Conservation (phyloP, 257 asterid genomes). For the Knoxia roxburghii region DNA sequence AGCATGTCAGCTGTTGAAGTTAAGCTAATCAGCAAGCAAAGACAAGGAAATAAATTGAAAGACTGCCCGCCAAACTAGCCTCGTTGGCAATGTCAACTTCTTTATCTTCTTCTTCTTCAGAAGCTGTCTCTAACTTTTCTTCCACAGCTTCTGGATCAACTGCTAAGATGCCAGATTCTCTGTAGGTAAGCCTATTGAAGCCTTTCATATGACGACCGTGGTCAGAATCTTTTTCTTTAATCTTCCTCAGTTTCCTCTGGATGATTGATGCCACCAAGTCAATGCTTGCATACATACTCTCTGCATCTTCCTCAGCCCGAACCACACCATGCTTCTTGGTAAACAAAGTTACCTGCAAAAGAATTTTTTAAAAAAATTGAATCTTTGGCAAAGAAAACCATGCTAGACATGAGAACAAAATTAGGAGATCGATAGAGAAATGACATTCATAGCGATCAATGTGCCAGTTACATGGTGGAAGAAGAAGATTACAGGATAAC, state of each 20-base stretch:
- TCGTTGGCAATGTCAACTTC: constrained; percentile 38
- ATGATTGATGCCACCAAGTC: constrained; percentile 77
- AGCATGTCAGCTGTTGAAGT: no score
- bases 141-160: constrained; percentile 39
- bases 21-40: no score
- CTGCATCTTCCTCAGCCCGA: constrained; percentile 88
- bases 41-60: no score
- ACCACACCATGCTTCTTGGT: constrained; percentile 88
- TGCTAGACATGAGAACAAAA: background rate
- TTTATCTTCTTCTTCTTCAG: constrained; percentile 26
- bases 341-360: constrained; percentile 66
- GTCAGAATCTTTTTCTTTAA: constrained; percentile 92
- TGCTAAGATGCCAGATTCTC: constrained; percentile 36
- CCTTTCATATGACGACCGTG: constrained; percentile 96
- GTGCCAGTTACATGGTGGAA: no score
- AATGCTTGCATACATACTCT: constrained; percentile 63
- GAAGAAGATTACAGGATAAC: no score
- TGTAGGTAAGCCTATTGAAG: constrained; percentile 55
- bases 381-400: background rate
- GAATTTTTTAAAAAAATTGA: no score
- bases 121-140: constrained; percentile 28
- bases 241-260: constrained; percentile 85
- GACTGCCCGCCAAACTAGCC: constrained; percentile 32
- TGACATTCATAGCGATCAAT: no score
- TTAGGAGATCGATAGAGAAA: no score